Percentiles rank a stretch among this genome's conserved stretches.
These are phyloP conservation scores for Linderniella brevidens DNA, from an alignment of 257 asterid species.

Conservation along the genomic window DNA sequence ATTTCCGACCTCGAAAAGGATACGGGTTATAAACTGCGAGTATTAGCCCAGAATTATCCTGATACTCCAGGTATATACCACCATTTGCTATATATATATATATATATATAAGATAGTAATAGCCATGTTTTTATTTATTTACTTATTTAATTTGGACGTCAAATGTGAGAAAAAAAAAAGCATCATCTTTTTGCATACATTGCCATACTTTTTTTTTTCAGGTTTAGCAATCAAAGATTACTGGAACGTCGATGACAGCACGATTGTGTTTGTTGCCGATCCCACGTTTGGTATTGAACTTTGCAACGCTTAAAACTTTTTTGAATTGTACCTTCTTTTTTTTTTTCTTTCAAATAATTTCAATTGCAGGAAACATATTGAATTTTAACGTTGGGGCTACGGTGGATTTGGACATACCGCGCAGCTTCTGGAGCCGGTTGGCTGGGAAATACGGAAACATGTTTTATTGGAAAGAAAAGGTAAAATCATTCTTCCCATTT, in stretches of 20 bases:
- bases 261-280: constrained; percentile 88
- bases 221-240: constrained; percentile 81
- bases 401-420: constrained; percentile 83
- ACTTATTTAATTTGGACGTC: background rate
- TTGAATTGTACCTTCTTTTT: background rate
- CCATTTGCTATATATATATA: background rate
- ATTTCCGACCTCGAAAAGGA: constrained; percentile 66
- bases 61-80: constrained; percentile 60
- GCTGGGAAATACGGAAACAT: constrained; percentile 91
- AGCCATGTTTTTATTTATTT: background rate
- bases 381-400: constrained; percentile 83
- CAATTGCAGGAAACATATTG: constrained; percentile 59
- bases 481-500: too few relatives aligned
- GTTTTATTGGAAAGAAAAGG: constrained; percentile 93
- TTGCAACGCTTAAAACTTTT: constrained; percentile 3
- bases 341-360: constrained; percentile 3
- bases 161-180: too few relatives aligned
- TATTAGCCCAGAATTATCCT: constrained; percentile 89
- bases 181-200: background rate
- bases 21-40: constrained; percentile 76
- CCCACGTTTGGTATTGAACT: constrained; percentile 67
- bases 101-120: background rate
- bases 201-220: constrained; percentile 9
- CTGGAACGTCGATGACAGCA: constrained; percentile 85
- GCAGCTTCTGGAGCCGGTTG: constrained; percentile 87